These are phyloP conservation scores for Globisporangium orthogonon DNA, from an alignment of 352 stramenopile genomes.

Conservation along the genomic window DNA sequence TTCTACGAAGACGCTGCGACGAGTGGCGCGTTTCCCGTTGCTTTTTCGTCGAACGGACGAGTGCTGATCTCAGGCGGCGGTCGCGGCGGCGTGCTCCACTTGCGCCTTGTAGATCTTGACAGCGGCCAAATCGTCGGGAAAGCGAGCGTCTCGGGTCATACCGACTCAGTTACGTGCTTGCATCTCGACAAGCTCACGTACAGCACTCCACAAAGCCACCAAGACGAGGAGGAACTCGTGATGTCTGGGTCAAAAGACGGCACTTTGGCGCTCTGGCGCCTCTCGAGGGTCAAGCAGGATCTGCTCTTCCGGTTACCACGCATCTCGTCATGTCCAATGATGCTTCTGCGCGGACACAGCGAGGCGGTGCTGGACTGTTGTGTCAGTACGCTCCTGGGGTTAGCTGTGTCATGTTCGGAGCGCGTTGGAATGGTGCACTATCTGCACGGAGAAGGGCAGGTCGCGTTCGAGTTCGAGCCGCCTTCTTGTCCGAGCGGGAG, in stretches of 20 bases:
- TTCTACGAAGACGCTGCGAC: slow-evolving; percentile 47
- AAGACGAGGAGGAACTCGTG: slow-evolving; percentile 68
- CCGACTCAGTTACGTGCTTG: slow-evolving; percentile 62
- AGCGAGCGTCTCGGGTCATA: slow-evolving; percentile 73
- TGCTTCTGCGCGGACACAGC: slow-evolving; percentile 58
- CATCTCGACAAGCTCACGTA: slow-evolving; percentile 58
- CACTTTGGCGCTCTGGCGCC: slow-evolving; percentile 60
- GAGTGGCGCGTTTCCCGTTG: slow-evolving; percentile 37
- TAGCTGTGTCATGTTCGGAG: slow-evolving; percentile 60
- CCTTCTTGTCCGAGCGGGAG: slow-evolving; percentile 8
- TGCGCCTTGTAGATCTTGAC: slow-evolving; percentile 73
- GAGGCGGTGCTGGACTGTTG: slow-evolving; percentile 46
- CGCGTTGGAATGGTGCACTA: slow-evolving; percentile 57
- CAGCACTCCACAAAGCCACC: slow-evolving; percentile 23
- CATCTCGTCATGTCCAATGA: slow-evolving; percentile 55
- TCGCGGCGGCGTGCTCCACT: slow-evolving; percentile 63
- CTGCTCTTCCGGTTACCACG: slow-evolving; percentile 67
- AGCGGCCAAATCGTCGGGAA: slow-evolving; percentile 79
- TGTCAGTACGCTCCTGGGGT: slow-evolving; percentile 55
- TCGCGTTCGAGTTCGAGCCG: slow-evolving; percentile 61
- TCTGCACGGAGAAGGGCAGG: slow-evolving; percentile 61
- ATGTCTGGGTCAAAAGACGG: slow-evolving; percentile 68
- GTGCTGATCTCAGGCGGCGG: slow-evolving; percentile 69
- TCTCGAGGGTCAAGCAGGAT: slow-evolving; percentile 68
- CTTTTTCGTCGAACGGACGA: slow-evolving; percentile 63